Base-by-base conservation (phyloP, 371 early-diverging fungal species). In the Haplosporangium sp. region DNA sequence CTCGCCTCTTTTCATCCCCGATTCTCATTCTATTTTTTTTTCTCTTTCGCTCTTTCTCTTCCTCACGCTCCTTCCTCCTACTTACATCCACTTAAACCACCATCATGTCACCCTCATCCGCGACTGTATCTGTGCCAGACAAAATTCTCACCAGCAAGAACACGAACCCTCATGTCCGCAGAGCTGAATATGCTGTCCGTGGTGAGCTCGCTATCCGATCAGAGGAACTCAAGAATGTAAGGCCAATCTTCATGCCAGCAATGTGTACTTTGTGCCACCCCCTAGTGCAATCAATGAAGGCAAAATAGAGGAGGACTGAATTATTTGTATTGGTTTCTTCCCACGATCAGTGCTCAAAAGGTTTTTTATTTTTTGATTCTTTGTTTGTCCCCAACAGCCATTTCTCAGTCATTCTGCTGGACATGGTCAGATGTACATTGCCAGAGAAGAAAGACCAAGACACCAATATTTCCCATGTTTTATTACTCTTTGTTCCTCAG, bases 181-280 rank as follows among this genome's bases (percentile, higher is more conserved):
- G 87, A 41, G 93, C 93, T 63, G 94, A 98, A 74, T 99, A 99
- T 80, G 98, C 99, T 38, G 99, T 99, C 7, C 94, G 99, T 62
- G 99, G 99, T 48, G 97, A 92, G 64, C 84, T 97, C 29, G 97
- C 99, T 29, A 96, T 99, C 73, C 92, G 95, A 42, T 96, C 98
- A 13, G 99, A 99, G 64, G 86, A 91, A 62, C 85, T 98, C 61
- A 85, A 85, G 50, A 84, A 90, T 83, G 94, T 94, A 83, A 57
- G 59, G 61, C 55, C 51, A 20, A 23, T 16, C 6, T 41, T 14
- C 8, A 23, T 13, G 53, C 43, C 11, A 36, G 11, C 41, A n/a
- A 11, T 43, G 18, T n/a, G 14, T 6, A 18, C 9, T 42, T 11
- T 38, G 13, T 16, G 42, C n/a, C 2, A 12, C 8, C 40, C 14